Evolutionary conservation across 2,329 filamentous ascomycete species (phyloP).

Genomic region (Diaporthe sp.): DNA sequence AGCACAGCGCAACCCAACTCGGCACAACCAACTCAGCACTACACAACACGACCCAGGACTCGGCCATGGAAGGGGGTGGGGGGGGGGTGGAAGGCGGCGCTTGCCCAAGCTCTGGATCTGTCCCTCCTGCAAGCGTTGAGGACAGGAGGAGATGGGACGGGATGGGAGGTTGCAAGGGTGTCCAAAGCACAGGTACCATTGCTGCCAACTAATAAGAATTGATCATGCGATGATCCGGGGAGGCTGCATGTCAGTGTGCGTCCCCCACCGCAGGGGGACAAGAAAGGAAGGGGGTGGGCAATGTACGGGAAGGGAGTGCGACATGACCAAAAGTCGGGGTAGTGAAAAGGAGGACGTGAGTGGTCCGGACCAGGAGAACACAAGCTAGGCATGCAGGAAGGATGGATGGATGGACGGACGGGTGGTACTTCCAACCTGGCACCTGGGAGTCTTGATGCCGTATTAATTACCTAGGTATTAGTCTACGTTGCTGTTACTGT

Average conservation of each 20-base stretch:
- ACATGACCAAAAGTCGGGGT: slow-evolving; percentile 29
- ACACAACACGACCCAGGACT: not conserved
- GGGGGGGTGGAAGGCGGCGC: not conserved
- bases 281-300: not conserved
- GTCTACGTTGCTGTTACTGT: not conserved
- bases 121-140: slow-evolving; percentile 9
- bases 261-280: not conserved
- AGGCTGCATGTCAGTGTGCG: slow-evolving; percentile 35
- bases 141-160: slow-evolving; percentile 15
- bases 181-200: slow-evolving; percentile 19
- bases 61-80: not conserved
- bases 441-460: not conserved
- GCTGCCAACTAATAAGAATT: slow-evolving; percentile 25
- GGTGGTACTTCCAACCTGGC: not conserved
- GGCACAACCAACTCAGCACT: not conserved
- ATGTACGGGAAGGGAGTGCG: slow-evolving; percentile 27
- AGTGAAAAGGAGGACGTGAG: slow-evolving; percentile 20
- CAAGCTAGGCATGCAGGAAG: not conserved
- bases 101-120: not conserved
- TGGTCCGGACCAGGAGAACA: slow-evolving; percentile 16
- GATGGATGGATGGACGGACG: not conserved
- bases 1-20: not conserved
- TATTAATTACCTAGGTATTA: not conserved
- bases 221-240: slow-evolving; percentile 31
- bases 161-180: slow-evolving; percentile 17